Evolutionary conservation across 1,284 basidiomycete genomes (phyloP).

Genomic region (Trichosporon ovoides): DNA sequence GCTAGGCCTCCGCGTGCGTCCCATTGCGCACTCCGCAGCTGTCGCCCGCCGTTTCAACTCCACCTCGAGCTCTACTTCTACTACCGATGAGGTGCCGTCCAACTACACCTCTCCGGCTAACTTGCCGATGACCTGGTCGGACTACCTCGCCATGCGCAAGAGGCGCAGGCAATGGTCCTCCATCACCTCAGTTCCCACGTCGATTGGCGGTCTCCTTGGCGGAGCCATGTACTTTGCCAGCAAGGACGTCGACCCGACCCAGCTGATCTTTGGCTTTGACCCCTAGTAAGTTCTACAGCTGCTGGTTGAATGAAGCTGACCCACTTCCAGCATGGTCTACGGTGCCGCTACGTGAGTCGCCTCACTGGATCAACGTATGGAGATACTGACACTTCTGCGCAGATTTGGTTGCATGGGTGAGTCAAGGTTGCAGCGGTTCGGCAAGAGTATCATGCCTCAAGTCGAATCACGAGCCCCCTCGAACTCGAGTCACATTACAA

Average conservation of each 20-base stretch:
- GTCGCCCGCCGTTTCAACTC: slow-evolving; percentile 3
- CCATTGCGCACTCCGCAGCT: neutral
- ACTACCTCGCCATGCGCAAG: slow-evolving; percentile 67
- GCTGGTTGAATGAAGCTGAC: neutral
- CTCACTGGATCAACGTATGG: slow-evolving; percentile 56
- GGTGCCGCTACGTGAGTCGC: slow-evolving; percentile 60
- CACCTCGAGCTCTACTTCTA: neutral
- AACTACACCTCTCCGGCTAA: slow-evolving; percentile 21
- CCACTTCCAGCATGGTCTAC: slow-evolving; percentile 61
- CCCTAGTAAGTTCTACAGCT: slow-evolving; percentile 55
- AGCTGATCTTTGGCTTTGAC: slow-evolving; percentile 79
- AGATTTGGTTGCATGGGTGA: slow-evolving; percentile 13
- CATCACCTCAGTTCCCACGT: slow-evolving; percentile 67
- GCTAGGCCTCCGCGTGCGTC: neutral
- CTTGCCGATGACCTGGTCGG: slow-evolving; percentile 62
- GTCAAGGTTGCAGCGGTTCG: too few relatives aligned
- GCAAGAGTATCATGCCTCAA: too few relatives aligned
- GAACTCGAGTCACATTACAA: too few relatives aligned
- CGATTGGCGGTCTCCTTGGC: slow-evolving; percentile 62
- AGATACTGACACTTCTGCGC: neutral
- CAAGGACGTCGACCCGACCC: slow-evolving; percentile 69
- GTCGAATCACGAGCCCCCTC: too few relatives aligned
- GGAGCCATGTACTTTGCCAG: slow-evolving; percentile 75
- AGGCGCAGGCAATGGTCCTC: slow-evolving; percentile 46
- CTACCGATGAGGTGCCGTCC: slow-evolving; percentile 6